A percentile compares a stretch with the other conserved stretches of the same genome.
phyloP scores from a whole-genome alignment of 352 stramenopile species.

The Globisporangium echinulatum region DNA sequence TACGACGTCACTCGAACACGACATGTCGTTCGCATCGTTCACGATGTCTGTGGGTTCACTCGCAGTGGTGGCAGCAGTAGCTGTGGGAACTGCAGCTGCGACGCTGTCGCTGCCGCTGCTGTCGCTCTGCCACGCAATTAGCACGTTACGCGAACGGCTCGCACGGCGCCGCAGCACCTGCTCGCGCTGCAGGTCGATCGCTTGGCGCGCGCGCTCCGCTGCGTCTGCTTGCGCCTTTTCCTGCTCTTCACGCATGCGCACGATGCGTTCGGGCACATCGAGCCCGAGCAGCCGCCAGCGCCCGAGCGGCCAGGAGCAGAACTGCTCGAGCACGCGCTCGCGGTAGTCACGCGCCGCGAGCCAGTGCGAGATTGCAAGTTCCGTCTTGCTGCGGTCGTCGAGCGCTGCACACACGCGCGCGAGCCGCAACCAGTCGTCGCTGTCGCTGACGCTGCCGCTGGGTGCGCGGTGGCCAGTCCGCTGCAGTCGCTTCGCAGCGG shows the following conservation, averaged over 20 bases:
- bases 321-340: slow-evolving; percentile 36
- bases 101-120: neutral
- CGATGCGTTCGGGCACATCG: slow-evolving; percentile 25
- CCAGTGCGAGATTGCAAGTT: slow-evolving; percentile 32
- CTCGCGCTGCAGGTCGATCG: slow-evolving; percentile 23
- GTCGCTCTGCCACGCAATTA: slow-evolving; percentile 24
- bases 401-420: slow-evolving; percentile 37
- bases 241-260: slow-evolving; percentile 20
- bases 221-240: slow-evolving; percentile 9
- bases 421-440: slow-evolving; percentile 48
- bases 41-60: neutral
- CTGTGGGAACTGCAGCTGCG: neutral
- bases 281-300: slow-evolving; percentile 57
- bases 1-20: too few relatives aligned
- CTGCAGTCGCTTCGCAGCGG: neutral
- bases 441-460: slow-evolving; percentile 3
- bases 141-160: slow-evolving; percentile 15
- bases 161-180: slow-evolving; percentile 21
- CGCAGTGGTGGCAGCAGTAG: neutral
- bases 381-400: slow-evolving; percentile 28
- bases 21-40: too few relatives aligned
- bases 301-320: slow-evolving; percentile 42
- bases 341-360: slow-evolving; percentile 28
- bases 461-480: neutral
- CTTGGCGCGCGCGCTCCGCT: slow-evolving; percentile 10